Base-by-base conservation (phyloP, 345 rosid genomes). In the Salix viminalis region DNA sequence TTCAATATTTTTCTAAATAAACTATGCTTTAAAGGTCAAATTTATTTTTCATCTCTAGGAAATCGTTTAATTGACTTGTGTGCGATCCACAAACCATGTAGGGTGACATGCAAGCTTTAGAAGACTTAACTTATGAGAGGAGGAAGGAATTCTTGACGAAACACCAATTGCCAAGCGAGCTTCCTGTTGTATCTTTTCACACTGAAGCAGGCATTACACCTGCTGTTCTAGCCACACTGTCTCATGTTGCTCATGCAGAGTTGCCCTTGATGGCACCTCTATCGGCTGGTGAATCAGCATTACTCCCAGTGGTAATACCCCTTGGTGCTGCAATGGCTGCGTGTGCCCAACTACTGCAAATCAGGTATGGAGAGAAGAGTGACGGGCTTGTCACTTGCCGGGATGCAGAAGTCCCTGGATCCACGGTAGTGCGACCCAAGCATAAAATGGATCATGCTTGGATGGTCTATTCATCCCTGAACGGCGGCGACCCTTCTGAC, bases 311-410 rank as follows among this genome's bases (percentile, higher is more conserved):
- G 66, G 88, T 96, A 30, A 88, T 92, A 77, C 99, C 96, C 28
- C 91, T 96, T 1, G 92, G 97, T 69, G 99, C 99, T 69, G 97
- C 92, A 46, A 96, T 93, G 97, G 97, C 99, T 72, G 97, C 99
- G 28, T 96, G 99, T 44, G 99, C 98, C 10, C 97, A 88, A 88
- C 85, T 93, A 64, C 89, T 93, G 41, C 94, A 90, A 71, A 81
- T 86, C 62, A 85, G 98, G 85, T 93, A 96, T 28, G 91, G 92
- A 0, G 95, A 96, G 79, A 94, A 96, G 85, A 91, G 97, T 2
- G 97, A 96, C 2, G 99, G 99, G 26, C 91, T 96, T 0, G 99
- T 93, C 77, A 88, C 95, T 2, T 79, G 98, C 75, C 82, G 97
- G 18, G 97, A 96, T 56, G 98, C 99, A 1, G 94, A 91, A 84